A percentile compares a stretch with the other conserved stretches of the same genome.
These are phyloP conservation scores for Coemansia sp. DNA, from an alignment of 192 early-diverging fungal genomes.

Conservation along the genomic window DNA sequence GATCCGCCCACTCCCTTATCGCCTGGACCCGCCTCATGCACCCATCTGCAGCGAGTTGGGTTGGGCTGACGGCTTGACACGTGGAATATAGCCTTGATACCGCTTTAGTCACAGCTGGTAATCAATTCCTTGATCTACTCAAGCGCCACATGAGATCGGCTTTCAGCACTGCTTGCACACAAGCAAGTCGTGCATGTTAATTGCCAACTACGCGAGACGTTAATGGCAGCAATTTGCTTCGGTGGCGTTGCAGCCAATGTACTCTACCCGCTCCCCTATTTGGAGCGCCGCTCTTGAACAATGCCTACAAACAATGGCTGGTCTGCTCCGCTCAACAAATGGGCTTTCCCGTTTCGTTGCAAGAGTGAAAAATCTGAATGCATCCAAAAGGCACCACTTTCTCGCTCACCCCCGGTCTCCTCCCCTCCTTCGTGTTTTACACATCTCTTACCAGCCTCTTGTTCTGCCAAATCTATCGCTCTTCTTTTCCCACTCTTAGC, in stretches of 20 bases:
- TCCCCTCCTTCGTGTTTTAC: background rate
- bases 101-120: background rate
- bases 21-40: background rate
- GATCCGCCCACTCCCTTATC: background rate
- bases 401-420: background rate
- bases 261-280: background rate
- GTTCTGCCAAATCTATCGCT: background rate
- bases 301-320: background rate
- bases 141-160: background rate
- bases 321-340: conserved; percentile 2
- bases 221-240: background rate
- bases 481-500: background rate
- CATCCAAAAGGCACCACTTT: background rate
- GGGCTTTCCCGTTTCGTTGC: background rate
- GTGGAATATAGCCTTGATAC: background rate
- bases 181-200: background rate
- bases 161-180: background rate
- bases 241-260: background rate
- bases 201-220: background rate
- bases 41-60: background rate
- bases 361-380: background rate
- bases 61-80: background rate
- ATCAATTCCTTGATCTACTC: background rate
- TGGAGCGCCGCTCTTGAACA: background rate
- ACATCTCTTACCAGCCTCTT: background rate